These are phyloP conservation scores for Talaromyces sp. DNA, from an alignment of 2,329 filamentous ascomycete genomes.

Conservation along the genomic window DNA sequence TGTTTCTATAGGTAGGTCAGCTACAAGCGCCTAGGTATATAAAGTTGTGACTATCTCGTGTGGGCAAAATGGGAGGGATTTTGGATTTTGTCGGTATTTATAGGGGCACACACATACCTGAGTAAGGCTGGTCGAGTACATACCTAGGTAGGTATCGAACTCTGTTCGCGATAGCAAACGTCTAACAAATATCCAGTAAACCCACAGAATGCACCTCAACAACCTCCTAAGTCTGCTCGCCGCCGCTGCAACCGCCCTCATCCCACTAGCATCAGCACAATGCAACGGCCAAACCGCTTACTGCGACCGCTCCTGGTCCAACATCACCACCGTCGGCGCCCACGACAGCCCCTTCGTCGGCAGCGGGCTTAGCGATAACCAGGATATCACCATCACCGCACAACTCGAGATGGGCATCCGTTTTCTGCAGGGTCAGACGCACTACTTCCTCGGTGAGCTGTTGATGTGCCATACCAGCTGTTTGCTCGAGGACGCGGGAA, in stretches of 20 bases:
- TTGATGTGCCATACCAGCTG: conserved; percentile 66
- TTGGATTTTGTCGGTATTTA: neutral
- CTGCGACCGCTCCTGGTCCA: conserved; percentile 57
- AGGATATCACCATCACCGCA: conserved; percentile 56
- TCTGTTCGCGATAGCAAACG: neutral
- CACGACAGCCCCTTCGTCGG: conserved; percentile 67
- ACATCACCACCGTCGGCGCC: conserved; percentile 60
- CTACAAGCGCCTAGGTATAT: neutral
- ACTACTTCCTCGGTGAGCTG: conserved; percentile 52
- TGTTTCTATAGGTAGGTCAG: neutral
- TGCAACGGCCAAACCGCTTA: conserved; percentile 60
- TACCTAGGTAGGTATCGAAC: too few species aligned
- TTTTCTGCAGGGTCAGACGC: conserved; percentile 63
- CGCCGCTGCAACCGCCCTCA: neutral
- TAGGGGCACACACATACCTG: neutral
- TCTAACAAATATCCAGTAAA: neutral
- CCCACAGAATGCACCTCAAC: conserved; percentile 2
- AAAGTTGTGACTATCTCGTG: neutral
- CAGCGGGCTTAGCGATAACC: conserved; percentile 54
- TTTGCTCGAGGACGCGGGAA: conserved; percentile 56
- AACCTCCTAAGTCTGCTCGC: conserved; percentile 2
- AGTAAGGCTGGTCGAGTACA: neutral
- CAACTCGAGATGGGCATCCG: conserved; percentile 63
- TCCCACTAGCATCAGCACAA: conserved; percentile 13
- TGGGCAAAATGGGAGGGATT: neutral